Conservation (phyloP, 768 basidiomycete genomes). For the Termitomyces sp. region DNA sequence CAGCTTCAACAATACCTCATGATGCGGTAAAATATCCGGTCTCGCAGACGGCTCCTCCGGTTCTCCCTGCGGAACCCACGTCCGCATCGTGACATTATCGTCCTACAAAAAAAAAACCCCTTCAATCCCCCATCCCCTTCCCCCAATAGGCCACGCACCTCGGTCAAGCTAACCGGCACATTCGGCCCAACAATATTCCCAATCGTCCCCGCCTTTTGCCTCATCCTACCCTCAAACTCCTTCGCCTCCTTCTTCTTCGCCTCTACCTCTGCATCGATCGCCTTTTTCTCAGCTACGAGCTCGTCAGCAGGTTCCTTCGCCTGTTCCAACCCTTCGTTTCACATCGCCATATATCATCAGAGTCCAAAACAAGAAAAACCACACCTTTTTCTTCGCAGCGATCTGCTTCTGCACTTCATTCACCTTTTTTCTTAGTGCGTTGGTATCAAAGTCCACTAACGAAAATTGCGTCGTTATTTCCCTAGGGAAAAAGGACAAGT, state of each 20-base stretch:
- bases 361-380: conserved; percentile 1
- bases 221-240: conserved; percentile 76
- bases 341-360: too few relatives aligned
- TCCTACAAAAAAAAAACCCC: conserved; percentile 48
- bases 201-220: conserved; percentile 72
- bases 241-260: conserved; percentile 72
- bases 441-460: conserved; percentile 89
- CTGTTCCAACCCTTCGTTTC: conserved; percentile 31
- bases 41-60: conserved; percentile 68
- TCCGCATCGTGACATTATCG: conserved; percentile 78
- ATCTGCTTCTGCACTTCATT: conserved; percentile 96
- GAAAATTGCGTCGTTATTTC: too few relatives aligned
- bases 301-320: conserved; percentile 91
- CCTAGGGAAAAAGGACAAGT: not conserved
- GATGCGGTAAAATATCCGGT: conserved; percentile 88
- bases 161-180: conserved; percentile 82
- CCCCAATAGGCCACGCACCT: conserved; percentile 47
- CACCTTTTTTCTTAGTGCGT: conserved; percentile 72
- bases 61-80: conserved; percentile 83
- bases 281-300: conserved; percentile 78
- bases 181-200: conserved; percentile 92
- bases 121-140: not conserved
- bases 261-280: conserved; percentile 78
- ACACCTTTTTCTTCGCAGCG: conserved; percentile 86
- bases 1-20: conserved; percentile 89